Base-by-base conservation (phyloP, 495 filamentous ascomycete genomes). In the Neurospora sp. region DNA sequence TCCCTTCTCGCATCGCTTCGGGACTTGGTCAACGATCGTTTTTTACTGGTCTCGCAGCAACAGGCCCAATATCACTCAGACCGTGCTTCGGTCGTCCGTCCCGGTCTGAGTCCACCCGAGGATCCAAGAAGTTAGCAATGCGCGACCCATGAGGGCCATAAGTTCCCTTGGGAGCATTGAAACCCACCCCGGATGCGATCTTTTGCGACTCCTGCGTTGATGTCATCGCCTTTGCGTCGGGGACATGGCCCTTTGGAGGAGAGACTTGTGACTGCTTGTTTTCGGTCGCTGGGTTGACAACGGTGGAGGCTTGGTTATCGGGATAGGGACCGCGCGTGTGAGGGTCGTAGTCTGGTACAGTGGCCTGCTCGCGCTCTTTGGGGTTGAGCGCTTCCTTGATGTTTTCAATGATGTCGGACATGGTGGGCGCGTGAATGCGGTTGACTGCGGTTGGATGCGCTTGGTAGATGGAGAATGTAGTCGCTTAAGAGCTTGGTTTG, bases 101-200 rank as follows among this genome's bases (percentile, higher is more conserved):
- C 35, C 78, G 74, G 71, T 85, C 82, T 75, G 80, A 82, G 72
- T 85, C 82, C 31, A 84, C 75, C 76, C 82, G 79, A 16, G 83
- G 82, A 75, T 84, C 84, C 37, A 80, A 80, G 11, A 81, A 82
- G 75, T 86, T 84, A 20, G 74, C 82, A 40, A 81, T 71, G 8
- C 82, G 82, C 72, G 80, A 79, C 20, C 75, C 71, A 74, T 87
- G 81, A 39, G 83, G 79, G 42, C 80, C 84, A 70, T 83, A 82
- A 18, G 81, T 81, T 16, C 80, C 78, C 74, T 78, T 74, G 41
- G 81, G 77, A 10, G 76, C 77, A 39, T 76, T 76, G 14, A 74
- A 72, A 23, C 69, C 69, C 23, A 73, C 76, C 71, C 74, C 78
- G 49, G 72, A 79, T 16, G 70, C 74, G 38, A 46, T 3, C 62